Evolutionary conservation across 1,284 basidiomycete species (phyloP), one percentile per base, ranked within the genome.

Genomic region (Trametes versicolor): DNA sequence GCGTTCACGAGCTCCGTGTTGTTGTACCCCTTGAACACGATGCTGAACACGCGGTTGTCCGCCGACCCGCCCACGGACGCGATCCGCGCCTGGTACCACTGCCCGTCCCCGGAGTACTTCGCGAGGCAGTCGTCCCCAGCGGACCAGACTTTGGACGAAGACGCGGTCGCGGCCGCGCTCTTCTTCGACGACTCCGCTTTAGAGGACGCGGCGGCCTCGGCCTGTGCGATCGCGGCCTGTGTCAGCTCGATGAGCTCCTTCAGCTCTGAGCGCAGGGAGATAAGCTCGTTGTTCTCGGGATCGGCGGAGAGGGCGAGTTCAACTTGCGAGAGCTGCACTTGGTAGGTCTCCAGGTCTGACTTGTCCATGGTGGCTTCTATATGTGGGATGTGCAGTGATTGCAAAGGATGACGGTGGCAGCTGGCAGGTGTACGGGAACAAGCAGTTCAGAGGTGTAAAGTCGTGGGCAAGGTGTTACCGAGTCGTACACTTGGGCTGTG

Each of bases 11-110:
- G 88, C 77, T 98, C 96, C n/a, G 96, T 97, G 43, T 92, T 92
- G 71, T 96, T 94, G 83, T 98, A 99, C 2, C 93, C 94, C 76
- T 95, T 95, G 85, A 98, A 99, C 45, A 97, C 88, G 74, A 99
- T 92, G 72, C 93, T 96, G 83, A 94, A 99, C 69, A 95, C 88
- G 12, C 92, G 90, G 71, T 94, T 93, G 57, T 95, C 92, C 65
- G 87, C 82, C 19, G 95, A 92, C 48, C 97, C 97, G 56, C 92
- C 90, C 47, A 98, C 87, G 41, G 91, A 92, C 50, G 92, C 93
- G 79, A 98, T 95, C 34, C 94, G 90, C 43, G 95, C 96, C 41
- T 96, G 94, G 77, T 98, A 98, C 89, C 92, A 97, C 71, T 86
- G 85, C 55, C 93, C 92, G 78, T 98, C 96, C 62, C 88, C 89